These are phyloP conservation scores for Globisporangium yorkense DNA, from an alignment of 352 stramenopile genomes.

Conservation along the genomic window DNA sequence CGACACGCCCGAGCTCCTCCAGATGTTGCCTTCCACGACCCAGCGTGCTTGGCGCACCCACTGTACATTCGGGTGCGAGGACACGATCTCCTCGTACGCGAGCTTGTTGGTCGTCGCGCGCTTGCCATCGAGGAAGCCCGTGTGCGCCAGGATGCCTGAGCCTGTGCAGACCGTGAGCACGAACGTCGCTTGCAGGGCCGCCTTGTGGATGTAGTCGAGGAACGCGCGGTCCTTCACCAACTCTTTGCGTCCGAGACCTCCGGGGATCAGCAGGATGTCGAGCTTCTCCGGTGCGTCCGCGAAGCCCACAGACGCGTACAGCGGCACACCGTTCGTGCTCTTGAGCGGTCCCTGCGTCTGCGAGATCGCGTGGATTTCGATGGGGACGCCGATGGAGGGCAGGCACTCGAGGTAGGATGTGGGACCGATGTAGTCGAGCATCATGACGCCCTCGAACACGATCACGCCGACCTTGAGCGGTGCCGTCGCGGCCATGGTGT, in stretches of 20 bases:
- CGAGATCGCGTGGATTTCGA: slow-evolving; percentile 52
- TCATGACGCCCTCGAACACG: slow-evolving; percentile 51
- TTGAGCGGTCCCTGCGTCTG: slow-evolving; percentile 25
- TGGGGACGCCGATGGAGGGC: slow-evolving; percentile 27
- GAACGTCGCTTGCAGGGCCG: slow-evolving; percentile 6
- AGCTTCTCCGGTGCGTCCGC: slow-evolving; percentile 16
- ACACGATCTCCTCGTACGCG: slow-evolving; percentile 15
- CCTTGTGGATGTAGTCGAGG: slow-evolving; percentile 13
- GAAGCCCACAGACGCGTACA: slow-evolving; percentile 21
- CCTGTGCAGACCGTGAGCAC: slow-evolving; percentile 25
- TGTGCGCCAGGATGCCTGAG: slow-evolving; percentile 18
- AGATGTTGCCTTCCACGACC: slow-evolving; percentile 35
- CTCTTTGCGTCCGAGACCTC: slow-evolving; percentile 7
- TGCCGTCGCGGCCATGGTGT: background rate
- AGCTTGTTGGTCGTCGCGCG: slow-evolving; percentile 26
- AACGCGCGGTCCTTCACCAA: slow-evolving; percentile 14
- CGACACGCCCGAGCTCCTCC: slow-evolving; percentile 25
- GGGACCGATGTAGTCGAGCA: slow-evolving; percentile 55
- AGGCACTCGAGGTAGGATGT: slow-evolving; percentile 57
- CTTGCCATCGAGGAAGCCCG: slow-evolving; percentile 22
- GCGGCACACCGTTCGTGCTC: slow-evolving; percentile 23
- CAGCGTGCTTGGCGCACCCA: slow-evolving; percentile 26
- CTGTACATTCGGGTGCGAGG: slow-evolving; percentile 10
- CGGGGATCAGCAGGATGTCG: slow-evolving; percentile 18
- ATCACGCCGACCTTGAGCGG: slow-evolving; percentile 44